Conservation (phyloP, 257 asterid genomes). For the Forsythia suspensa region DNA sequence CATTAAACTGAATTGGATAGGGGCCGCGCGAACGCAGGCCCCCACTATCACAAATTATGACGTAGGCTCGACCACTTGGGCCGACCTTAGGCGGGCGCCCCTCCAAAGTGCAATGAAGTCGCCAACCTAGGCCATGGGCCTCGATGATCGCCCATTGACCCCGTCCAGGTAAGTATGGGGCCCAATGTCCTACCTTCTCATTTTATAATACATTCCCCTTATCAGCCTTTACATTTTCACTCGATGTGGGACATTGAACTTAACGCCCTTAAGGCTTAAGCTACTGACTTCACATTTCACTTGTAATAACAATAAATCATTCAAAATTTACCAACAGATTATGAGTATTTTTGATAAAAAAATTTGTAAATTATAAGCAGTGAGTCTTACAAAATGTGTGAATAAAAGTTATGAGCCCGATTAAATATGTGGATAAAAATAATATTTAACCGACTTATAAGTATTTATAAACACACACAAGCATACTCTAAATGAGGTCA, state of each 20-base stretch:
- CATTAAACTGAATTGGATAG: neutral
- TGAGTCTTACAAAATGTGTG: too few species aligned
- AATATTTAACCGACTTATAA: too few species aligned
- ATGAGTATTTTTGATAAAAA: too few species aligned
- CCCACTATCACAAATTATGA: neutral
- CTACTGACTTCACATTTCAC: neutral
- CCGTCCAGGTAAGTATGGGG: constrained; percentile 30
- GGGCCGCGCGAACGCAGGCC: neutral
- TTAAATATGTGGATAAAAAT: too few species aligned
- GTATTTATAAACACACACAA: too few species aligned
- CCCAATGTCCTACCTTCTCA: neutral
- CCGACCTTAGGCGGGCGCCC: constrained; percentile 15
- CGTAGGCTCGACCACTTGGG: constrained; percentile 2
- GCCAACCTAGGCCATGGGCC: constrained; percentile 31
- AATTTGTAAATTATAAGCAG: too few species aligned
- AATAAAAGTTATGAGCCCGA: too few species aligned
- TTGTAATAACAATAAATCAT: too few species aligned
- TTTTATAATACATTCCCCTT: neutral
- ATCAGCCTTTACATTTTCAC: neutral
- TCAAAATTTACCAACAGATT: too few species aligned
- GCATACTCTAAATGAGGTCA: too few species aligned
- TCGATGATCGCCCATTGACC: constrained; percentile 30
- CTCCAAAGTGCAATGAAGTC: constrained; percentile 27
- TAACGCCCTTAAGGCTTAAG: neutral
- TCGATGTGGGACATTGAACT: neutral